Base-by-base conservation (phyloP, 345 rosid species). In the Lepidium aucheri region DNA sequence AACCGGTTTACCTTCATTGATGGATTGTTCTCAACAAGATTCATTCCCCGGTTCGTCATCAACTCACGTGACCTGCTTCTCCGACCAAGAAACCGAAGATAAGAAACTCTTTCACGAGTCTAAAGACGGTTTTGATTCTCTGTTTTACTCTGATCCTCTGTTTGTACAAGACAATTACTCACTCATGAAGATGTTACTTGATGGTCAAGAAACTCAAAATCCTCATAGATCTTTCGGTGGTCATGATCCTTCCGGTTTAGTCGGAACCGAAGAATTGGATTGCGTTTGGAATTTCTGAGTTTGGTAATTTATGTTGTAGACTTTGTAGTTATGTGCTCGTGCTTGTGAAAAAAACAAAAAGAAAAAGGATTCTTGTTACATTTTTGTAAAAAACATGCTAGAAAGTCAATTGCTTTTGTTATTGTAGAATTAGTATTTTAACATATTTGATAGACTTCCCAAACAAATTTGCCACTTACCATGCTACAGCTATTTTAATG, bases 61-160 rank as follows among this genome's bases (percentile, higher is more conserved):
- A 8, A 72, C 81, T 32, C 82, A 84, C 82, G 93, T 89, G 89
- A 82, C 96, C 89, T 89, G 89, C 94, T 89, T 86, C 94, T 85
- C 96, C 94, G 77, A 82, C 65, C 77, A 67, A 53, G 73, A 76
- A 58, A 59, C 40, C 56, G 83, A 71, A 46, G 75, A 46, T 18
- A 63, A 82, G 51, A 81, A 63, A 64, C 57, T 68, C 17, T 35
- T 66, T 8, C 70, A 77, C 17, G 81, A 74, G 42, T 70, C 73
- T 38, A 74, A 60, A 1, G 80, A 80, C 18, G 55, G 47, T 73
- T 72, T 67, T 56, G 71, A 67, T 40, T 79, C 78, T 68, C 46
- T 73, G 62, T 81, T 77, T 18, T 73, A 72, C 78, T 67, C 81
- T 22, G 82, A 82, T 59, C 77, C 83, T 40, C 74, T 73, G 61